Conservation (phyloP, 495 filamentous ascomycete genomes). For the Sordaria brevicollis region DNA sequence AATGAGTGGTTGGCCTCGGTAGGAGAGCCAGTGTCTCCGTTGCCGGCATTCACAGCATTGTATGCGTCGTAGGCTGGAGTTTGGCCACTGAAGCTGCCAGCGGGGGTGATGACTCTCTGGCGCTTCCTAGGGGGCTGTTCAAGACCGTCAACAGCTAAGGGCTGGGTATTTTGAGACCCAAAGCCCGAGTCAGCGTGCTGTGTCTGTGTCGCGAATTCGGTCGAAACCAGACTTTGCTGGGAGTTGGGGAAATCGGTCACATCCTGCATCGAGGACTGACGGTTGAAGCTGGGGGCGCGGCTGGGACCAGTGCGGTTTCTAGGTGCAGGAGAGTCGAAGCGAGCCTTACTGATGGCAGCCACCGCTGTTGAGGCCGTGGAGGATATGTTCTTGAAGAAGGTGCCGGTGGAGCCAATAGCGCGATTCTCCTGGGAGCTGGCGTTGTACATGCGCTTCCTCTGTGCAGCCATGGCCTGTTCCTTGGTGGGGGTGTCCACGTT, state of each 20-base stretch:
- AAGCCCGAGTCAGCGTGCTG: slow-evolving; percentile 38
- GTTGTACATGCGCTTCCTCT: slow-evolving; percentile 84
- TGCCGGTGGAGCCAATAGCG: slow-evolving; percentile 56
- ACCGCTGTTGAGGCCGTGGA: slow-evolving; percentile 84
- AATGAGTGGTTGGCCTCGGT: slow-evolving; percentile 87
- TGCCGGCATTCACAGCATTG: slow-evolving; percentile 19
- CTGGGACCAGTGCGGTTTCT: slow-evolving; percentile 41
- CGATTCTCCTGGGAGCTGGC: slow-evolving; percentile 55
- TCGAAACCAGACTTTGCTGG: slow-evolving; percentile 36
- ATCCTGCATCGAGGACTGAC: slow-evolving; percentile 54
- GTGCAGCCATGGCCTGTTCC: slow-evolving; percentile 97
- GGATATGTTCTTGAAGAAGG: slow-evolving; percentile 94
- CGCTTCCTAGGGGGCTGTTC: slow-evolving; percentile 81
- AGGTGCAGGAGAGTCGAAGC: slow-evolving; percentile 78
- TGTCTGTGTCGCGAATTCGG: slow-evolving; percentile 20
- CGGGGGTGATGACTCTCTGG: slow-evolving; percentile 34
- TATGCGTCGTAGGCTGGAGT: slow-evolving; percentile 34
- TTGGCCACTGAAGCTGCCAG: slow-evolving; percentile 36
- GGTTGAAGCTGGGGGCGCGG: slow-evolving; percentile 42
- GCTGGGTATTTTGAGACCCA: slow-evolving; percentile 29
- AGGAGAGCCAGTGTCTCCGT: slow-evolving; percentile 44
- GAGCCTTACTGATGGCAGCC: slow-evolving; percentile 88
- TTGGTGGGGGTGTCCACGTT: slow-evolving; percentile 90
- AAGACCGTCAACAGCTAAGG: slow-evolving; percentile 40
- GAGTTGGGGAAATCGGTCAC: slow-evolving; percentile 36